Evolutionary conservation across 495 filamentous ascomycete genomes (phyloP).

Genomic region (Penicillium coffeae): DNA sequence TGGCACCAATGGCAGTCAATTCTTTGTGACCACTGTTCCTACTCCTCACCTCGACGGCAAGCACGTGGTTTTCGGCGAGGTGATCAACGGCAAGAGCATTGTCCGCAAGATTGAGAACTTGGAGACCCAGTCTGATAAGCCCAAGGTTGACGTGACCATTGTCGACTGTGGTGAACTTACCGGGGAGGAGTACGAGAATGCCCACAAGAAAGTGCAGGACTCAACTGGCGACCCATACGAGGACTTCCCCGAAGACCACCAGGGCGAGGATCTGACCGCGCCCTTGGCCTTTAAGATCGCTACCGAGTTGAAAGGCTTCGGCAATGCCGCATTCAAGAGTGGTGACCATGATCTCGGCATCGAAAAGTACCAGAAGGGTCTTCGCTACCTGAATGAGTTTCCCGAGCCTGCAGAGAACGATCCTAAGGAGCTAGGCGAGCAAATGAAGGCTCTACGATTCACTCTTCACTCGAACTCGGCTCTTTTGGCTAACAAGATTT

Average conservation of each 20-base stretch:
- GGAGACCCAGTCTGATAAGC: slow-evolving; percentile 78
- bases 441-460: slow-evolving; percentile 72
- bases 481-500: slow-evolving; percentile 75
- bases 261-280: slow-evolving; percentile 59
- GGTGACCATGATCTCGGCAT: slow-evolving; percentile 66
- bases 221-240: slow-evolving; percentile 88
- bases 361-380: slow-evolving; percentile 95
- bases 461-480: slow-evolving; percentile 74
- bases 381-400: slow-evolving; percentile 91
- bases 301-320: slow-evolving; percentile 83
- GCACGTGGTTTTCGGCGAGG: slow-evolving; percentile 66
- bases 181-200: slow-evolving; percentile 59
- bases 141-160: slow-evolving; percentile 66
- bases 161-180: slow-evolving; percentile 82
- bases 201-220: slow-evolving; percentile 63
- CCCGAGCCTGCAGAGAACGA: slow-evolving; percentile 64
- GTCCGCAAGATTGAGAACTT: slow-evolving; percentile 89
- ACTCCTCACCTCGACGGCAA: slow-evolving; percentile 95
- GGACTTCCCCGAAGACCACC: slow-evolving; percentile 90
- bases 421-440: slow-evolving; percentile 57
- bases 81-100: slow-evolving; percentile 81
- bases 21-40: slow-evolving; percentile 92
- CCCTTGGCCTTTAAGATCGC: slow-evolving; percentile 61
- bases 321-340: slow-evolving; percentile 86
- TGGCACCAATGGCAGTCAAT: slow-evolving; percentile 91